Base-by-base conservation (phyloP, 2,329 filamentous ascomycete genomes). In the Lachnellula arida region DNA sequence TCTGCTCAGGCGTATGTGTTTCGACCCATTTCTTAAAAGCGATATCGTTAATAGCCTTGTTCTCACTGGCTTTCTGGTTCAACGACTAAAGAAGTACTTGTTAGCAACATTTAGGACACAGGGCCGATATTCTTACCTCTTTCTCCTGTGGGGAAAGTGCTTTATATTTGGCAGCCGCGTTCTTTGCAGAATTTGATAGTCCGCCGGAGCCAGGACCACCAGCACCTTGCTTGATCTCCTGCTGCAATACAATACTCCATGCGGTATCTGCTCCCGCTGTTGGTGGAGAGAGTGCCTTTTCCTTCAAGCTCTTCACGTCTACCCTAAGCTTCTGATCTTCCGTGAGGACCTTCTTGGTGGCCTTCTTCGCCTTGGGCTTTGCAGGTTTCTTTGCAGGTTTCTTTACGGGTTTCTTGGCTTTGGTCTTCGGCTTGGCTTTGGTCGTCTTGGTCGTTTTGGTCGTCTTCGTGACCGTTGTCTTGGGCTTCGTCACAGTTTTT, bases 1-100 rank as follows among this genome's bases (percentile, higher is more conserved):
- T 86, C 65, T 85, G 68, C 5, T 80, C 72, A 9, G 81, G 77
- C 1, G 80, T 81, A 65, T 84, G 70, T 3, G 69, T 71, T 34
- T 77, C 68, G 19, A 88, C 68, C 81, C 81, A 88, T 56, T 74
- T 66, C 32, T 78, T 72, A 65, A 78, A 79, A 14, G 72, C 73
- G 19, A 71, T 70, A 19, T 68, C 62, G 49, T 77, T 77, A 14
- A 72, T 70, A 42, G 71, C 73, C 19, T 68, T 76, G 61, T 75
- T 77, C 56, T 77, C 65, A 54, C 74, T 75, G 50, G 78, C 79
- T 17, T 76, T 61, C 49, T 79, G 76, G 62, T 80, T 77, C 67
- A 78, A 80, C 63, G 75, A 74, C 83, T 86, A 63, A 14, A 9
- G 25, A 42, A 39, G 7, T 62, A 32, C 23, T 25, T 49, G 23